Percentiles rank a stretch among this genome's conserved stretches.
Conservation (phyloP, 2,329 filamentous ascomycete species). For the Trichoderma sp. region DNA sequence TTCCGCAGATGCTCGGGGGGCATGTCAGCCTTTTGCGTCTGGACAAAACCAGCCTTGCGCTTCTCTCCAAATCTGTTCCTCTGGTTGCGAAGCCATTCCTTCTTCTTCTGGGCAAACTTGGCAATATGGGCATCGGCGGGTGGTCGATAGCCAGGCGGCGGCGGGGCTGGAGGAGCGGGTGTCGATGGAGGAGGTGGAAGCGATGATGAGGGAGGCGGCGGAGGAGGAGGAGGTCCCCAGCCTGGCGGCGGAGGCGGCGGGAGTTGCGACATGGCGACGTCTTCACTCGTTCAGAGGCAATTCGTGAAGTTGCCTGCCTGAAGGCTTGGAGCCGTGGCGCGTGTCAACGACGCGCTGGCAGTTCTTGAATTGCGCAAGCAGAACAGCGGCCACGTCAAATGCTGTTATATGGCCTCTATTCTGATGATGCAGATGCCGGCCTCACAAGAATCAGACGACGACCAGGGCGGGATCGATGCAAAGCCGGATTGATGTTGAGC, state of each 20-base stretch:
- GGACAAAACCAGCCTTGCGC: conserved; percentile 91
- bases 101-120: conserved; percentile 98
- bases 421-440: conserved; percentile 28
- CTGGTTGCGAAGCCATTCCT: conserved; percentile 92
- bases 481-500: conserved; percentile 21
- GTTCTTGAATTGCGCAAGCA: conserved; percentile 16
- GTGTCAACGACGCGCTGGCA: conserved; percentile 33
- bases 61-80: conserved; percentile 95
- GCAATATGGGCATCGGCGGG: conserved; percentile 78
- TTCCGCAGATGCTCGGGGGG: conserved; percentile 97
- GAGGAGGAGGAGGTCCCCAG: conserved; percentile 54
- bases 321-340: conserved; percentile 38
- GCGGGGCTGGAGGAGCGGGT: conserved; percentile 62
- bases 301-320: conserved; percentile 28
- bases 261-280: conserved; percentile 48
- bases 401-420: conserved; percentile 8
- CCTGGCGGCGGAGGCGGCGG: conserved; percentile 58
- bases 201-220: conserved; percentile 52
- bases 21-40: conserved; percentile 98
- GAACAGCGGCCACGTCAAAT: not conserved
- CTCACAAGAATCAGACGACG: conserved; percentile 31
- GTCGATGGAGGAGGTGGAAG: conserved; percentile 56
- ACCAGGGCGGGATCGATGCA: conserved; percentile 31
- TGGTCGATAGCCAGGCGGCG: conserved; percentile 81
- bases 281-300: conserved; percentile 26